Conservation (phyloP, 2,329 filamentous ascomycete species). For the Ascochyta koolunga region DNA sequence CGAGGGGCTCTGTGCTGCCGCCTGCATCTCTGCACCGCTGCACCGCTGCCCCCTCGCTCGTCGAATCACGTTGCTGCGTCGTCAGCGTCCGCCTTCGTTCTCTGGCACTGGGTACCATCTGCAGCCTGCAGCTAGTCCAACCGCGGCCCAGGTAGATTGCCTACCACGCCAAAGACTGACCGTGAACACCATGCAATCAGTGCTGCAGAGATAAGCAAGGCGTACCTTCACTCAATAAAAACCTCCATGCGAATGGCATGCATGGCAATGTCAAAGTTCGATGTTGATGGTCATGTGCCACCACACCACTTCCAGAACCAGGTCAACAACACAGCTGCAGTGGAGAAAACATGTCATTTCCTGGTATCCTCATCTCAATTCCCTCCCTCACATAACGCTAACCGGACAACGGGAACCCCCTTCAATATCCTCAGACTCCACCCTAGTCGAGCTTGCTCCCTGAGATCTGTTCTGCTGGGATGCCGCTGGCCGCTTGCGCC, state of each 20-base stretch:
- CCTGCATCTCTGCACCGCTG: not conserved
- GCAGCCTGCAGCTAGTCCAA: constrained; percentile 4
- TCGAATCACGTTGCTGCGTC: constrained; percentile 11
- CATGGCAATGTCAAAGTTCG: constrained; percentile 8
- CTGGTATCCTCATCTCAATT: constrained; percentile 9
- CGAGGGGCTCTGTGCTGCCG: constrained; percentile 13
- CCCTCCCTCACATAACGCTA: constrained; percentile 14
- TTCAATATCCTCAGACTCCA: constrained; percentile 4
- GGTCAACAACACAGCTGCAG: constrained; percentile 1
- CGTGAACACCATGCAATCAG: too few relatives aligned
- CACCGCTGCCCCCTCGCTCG: constrained; percentile 13
- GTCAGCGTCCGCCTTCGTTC: constrained; percentile 5
- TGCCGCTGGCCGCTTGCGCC: constrained; percentile 44
- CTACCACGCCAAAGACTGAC: too few relatives aligned
- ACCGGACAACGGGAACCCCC: constrained; percentile 6
- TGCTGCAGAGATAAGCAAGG: not conserved
- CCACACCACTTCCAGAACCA: constrained; percentile 10
- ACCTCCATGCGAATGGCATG: constrained; percentile 7
- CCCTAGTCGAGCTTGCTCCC: constrained; percentile 4
- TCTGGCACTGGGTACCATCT: constrained; percentile 10
- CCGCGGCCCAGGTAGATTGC: too few relatives aligned
- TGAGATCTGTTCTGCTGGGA: constrained; percentile 32
- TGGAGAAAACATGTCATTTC: constrained; percentile 14
- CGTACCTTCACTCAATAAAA: not conserved
- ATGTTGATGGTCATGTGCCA: constrained; percentile 8